Evolutionary conservation across 1,284 basidiomycete species (phyloP).

Genomic region (Cryptococcus maquisensis): DNA sequence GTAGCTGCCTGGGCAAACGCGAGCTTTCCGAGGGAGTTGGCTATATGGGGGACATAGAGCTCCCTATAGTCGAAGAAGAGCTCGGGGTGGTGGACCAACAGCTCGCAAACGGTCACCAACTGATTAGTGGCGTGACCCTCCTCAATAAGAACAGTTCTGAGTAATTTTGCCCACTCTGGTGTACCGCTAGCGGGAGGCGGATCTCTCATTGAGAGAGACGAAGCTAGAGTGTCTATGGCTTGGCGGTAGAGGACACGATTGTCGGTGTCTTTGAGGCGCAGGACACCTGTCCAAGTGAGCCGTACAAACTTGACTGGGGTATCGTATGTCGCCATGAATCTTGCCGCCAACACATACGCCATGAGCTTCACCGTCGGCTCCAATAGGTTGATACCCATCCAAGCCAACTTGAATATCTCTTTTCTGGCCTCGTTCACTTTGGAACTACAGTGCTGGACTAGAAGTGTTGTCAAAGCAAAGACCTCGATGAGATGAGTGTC

Average conservation of each 20-base stretch:
- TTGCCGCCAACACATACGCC: conserved; percentile 87
- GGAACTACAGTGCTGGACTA: conserved; percentile 78
- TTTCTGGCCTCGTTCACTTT: conserved; percentile 78
- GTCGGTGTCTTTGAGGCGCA: conserved; percentile 76
- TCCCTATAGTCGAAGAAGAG: conserved; percentile 92
- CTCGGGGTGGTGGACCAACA: conserved; percentile 85
- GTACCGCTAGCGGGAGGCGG: conserved; percentile 56
- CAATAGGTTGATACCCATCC: conserved; percentile 69
- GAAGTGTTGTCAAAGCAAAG: conserved; percentile 80
- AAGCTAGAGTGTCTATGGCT: conserved; percentile 86
- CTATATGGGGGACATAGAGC: conserved; percentile 93
- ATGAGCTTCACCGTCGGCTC: conserved; percentile 85
- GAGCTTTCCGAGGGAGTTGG: conserved; percentile 81
- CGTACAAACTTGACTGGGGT: conserved; percentile 90
- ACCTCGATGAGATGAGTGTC: conserved; percentile 77
- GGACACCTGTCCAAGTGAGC: conserved; percentile 89
- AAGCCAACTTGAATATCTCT: conserved; percentile 93
- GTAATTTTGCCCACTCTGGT: conserved; percentile 84
- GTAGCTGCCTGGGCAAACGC: conserved; percentile 72
- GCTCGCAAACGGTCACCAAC: conserved; percentile 82
- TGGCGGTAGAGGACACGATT: conserved; percentile 71
- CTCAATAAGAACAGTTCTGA: conserved; percentile 80
- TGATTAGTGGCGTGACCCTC: conserved; percentile 80
- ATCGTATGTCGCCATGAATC: conserved; percentile 87
- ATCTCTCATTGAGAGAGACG: conserved; percentile 64